These are phyloP conservation scores for Colletotrichum tropicicola DNA, from an alignment of 2,329 filamentous ascomycete species.

Conservation along the genomic window DNA sequence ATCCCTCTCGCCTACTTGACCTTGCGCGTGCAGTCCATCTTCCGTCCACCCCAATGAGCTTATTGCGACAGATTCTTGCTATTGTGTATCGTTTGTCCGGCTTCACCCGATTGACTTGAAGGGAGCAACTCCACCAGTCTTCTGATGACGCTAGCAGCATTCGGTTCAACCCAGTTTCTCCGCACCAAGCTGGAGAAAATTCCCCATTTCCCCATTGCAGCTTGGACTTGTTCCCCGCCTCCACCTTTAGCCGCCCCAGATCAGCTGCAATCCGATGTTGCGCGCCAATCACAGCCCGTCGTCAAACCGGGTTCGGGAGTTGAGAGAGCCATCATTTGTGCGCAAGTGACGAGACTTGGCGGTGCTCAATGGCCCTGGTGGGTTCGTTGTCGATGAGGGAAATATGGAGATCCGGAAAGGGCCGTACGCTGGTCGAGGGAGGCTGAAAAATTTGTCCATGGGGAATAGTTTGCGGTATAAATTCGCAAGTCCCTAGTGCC, in stretches of 20 bases:
- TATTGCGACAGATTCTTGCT: no score
- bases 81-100: no score
- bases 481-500: no score
- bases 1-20: no score
- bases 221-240: constrained; percentile 3
- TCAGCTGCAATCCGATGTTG: constrained; percentile 12
- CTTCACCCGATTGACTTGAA: no score
- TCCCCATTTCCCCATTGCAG: neutral
- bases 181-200: constrained; percentile 6
- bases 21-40: no score
- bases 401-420: neutral
- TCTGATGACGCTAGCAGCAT: neutral
- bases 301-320: neutral
- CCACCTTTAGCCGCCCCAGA: constrained; percentile 21
- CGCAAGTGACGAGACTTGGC: constrained; percentile 22
- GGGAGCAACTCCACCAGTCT: neutral
- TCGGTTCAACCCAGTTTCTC: neutral
- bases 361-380: neutral
- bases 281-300: constrained; percentile 5
- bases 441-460: neutral
- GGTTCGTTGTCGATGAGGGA: neutral
- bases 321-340: constrained; percentile 14
- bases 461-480: no score
- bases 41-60: no score
- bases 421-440: neutral